Conservation (phyloP, 106 monocot genomes). For the Amphibolis antarctica region DNA sequence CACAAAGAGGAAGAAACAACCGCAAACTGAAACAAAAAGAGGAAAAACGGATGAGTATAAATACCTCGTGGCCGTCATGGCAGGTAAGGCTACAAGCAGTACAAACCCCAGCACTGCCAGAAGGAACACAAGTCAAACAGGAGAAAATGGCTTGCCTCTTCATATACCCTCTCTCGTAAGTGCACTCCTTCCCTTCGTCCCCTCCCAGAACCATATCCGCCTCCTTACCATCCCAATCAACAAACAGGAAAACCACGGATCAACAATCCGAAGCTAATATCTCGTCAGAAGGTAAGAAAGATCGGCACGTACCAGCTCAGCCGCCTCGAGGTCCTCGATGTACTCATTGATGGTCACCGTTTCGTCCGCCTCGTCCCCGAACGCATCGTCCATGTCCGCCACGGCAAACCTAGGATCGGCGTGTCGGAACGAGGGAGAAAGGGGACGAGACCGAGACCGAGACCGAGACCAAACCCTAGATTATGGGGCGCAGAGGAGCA, state of each 20-base stretch:
- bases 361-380: constrained; percentile 74
- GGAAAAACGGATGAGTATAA: neutral
- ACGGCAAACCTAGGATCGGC: too few species aligned
- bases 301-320: constrained; percentile 54
- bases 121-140: constrained; percentile 82
- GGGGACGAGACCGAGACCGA: too few species aligned
- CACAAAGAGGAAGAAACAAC: too few species aligned
- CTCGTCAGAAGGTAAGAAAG: neutral
- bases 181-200: constrained; percentile 94
- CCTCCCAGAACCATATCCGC: constrained; percentile 96
- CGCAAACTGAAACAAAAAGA: too few species aligned
- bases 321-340: constrained; percentile 70
- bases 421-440: too few species aligned
- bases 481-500: too few species aligned
- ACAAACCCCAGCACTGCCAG: constrained; percentile 74
- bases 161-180: constrained; percentile 73
- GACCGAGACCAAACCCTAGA: too few species aligned
- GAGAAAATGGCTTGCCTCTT: constrained; percentile 97
- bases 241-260: neutral
- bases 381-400: constrained; percentile 43
- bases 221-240: constrained; percentile 49
- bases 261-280: neutral
- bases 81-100: constrained; percentile 89
- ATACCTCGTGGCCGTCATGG: constrained; percentile 95
- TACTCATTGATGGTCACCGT: constrained; percentile 73